A percentile compares a stretch with the other conserved stretches of the same genome.
Evolutionary conservation across 768 basidiomycete genomes (phyloP).

Genomic region (Melanogaster broomeanus): DNA sequence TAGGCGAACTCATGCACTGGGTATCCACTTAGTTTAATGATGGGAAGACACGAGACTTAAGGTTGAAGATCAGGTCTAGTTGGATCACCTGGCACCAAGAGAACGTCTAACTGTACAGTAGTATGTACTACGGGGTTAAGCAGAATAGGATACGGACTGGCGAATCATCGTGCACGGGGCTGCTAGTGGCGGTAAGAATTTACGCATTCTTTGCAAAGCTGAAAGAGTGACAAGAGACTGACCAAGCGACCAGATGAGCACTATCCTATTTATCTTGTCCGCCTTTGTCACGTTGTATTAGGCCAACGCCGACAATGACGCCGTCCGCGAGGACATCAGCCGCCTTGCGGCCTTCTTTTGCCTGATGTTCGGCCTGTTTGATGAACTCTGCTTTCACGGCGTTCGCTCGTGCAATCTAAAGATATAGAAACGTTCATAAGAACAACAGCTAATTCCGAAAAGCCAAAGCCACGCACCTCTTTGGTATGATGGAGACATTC

Average conservation of each 20-base stretch:
- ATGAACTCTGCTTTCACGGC: conserved; percentile 72
- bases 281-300: conserved; percentile 58
- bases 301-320: conserved; percentile 72
- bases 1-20: too few species aligned
- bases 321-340: conserved; percentile 74
- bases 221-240: neutral
- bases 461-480: conserved; percentile 60
- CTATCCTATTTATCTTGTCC: conserved; percentile 12
- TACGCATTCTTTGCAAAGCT: neutral
- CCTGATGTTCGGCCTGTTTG: conserved; percentile 62
- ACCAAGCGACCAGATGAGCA: neutral
- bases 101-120: neutral
- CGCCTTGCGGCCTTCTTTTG: conserved; percentile 68
- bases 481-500: conserved; percentile 90
- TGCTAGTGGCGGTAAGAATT: neutral
- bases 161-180: neutral
- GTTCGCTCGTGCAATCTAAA: conserved; percentile 65
- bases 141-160: neutral
- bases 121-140: neutral
- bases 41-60: neutral
- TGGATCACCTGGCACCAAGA: neutral
- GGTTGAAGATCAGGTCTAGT: neutral
- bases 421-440: neutral
- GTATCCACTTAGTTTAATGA: too few species aligned
- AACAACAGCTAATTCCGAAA: neutral